These are phyloP conservation scores for Antrodiella citrinella DNA, from an alignment of 768 basidiomycete genomes.

Conservation along the genomic window DNA sequence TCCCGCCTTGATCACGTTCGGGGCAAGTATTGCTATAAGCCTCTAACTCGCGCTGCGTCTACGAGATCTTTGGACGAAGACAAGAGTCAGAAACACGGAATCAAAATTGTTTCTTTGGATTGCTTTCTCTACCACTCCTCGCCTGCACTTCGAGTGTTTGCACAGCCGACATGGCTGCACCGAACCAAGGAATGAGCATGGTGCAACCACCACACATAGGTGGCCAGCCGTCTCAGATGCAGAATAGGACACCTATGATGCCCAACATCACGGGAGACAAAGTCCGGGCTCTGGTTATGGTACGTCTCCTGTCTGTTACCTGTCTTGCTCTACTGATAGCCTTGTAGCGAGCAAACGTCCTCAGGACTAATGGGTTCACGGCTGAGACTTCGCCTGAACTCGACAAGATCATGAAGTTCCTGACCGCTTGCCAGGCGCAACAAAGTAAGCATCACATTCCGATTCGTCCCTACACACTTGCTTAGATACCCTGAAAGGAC, in stretches of 20 bases:
- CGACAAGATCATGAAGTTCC: conserved; percentile 29
- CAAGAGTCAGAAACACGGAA: too few relatives aligned
- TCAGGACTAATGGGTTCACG: conserved; percentile 37
- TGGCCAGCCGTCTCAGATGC: neutral
- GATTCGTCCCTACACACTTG: too few relatives aligned
- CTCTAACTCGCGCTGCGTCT: too few relatives aligned
- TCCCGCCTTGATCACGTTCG: neutral
- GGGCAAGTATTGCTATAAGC: too few relatives aligned
- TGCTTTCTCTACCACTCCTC: neutral
- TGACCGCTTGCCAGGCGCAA: conserved; percentile 16
- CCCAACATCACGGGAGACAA: neutral
- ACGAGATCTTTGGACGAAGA: too few relatives aligned
- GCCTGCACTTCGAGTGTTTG: neutral
- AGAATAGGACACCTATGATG: neutral
- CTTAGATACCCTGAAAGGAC: too few relatives aligned
- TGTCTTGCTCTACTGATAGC: too few relatives aligned
- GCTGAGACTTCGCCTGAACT: conserved; percentile 39
- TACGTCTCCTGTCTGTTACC: too few relatives aligned
- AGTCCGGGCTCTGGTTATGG: neutral
- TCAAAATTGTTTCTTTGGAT: too few relatives aligned
- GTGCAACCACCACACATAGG: neutral
- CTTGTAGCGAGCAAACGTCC: conserved; percentile 34
- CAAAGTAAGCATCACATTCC: neutral
- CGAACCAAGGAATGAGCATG: neutral
- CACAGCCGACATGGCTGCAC: neutral